Conservation (phyloP, 441 rosid genomes). For the Capsella rubella region DNA sequence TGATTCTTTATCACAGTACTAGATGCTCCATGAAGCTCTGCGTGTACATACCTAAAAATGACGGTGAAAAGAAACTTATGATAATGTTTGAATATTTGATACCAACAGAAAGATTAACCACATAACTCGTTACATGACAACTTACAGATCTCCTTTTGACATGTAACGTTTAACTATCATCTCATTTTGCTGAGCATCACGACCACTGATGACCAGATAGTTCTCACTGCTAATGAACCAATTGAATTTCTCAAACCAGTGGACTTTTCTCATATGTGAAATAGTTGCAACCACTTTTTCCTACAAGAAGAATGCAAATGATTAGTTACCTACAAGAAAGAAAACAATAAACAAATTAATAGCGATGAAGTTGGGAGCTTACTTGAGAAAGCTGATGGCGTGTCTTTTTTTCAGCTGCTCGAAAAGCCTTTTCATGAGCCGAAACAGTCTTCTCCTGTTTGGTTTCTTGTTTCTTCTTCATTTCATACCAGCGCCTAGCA, state of each 20-base stretch:
- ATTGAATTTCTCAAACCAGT: conserved; percentile 99
- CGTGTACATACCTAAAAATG: conserved; percentile 81
- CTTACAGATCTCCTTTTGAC: conserved; percentile 99
- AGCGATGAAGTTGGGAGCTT: conserved; percentile 33
- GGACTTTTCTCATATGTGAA: conserved; percentile 94
- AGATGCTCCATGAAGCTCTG: conserved; percentile 98
- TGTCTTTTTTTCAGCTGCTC: conserved; percentile 97
- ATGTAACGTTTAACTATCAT: conserved; percentile 97
- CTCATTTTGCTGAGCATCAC: conserved; percentile 98
- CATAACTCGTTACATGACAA: conserved; percentile 32
- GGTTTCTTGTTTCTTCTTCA: conserved; percentile 93
- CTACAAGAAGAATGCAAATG: conserved; percentile 49
- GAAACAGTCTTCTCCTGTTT: conserved; percentile 93
- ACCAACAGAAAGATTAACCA: conserved; percentile 19
- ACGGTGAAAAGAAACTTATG: conserved; percentile 4
- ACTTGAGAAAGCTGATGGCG: conserved; percentile 95
- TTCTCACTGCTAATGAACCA: conserved; percentile 99
- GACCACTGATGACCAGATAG: conserved; percentile 92
- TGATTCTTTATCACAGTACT: conserved; percentile 97
- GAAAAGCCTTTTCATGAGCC: conserved; percentile 96
- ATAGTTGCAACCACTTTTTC: conserved; percentile 90
- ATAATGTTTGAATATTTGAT: neutral
- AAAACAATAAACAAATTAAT: conserved; percentile 25
- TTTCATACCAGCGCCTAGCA: conserved; percentile 93
- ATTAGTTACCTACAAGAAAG: conserved; percentile 13